Base-by-base conservation (phyloP, 2,329 filamentous ascomycete species). In the Alternaria consortialis region DNA sequence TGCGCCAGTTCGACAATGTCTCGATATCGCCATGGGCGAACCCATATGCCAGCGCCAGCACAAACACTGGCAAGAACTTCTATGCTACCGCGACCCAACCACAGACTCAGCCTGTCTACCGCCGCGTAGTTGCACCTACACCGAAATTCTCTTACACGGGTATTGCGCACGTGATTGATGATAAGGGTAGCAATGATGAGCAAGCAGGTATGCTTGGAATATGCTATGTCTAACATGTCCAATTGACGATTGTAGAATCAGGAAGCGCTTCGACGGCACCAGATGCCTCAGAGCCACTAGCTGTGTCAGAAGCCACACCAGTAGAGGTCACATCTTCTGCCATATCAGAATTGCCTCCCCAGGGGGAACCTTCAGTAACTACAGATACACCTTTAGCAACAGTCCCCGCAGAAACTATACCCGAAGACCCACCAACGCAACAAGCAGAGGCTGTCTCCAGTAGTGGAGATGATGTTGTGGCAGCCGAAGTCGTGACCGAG, bases 11-110 rank as follows among this genome's bases (percentile, higher is more conserved):
- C 56, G 54, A 68, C 23, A 67, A 68, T 48, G 69, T 79, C n/a
- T 76, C 74, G 27, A 67, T 69, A 46, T 75, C 76, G 62, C 73
- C 70, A 48, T 79, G 76, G 76, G 53, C 44, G 46, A 72, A 75
- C 56, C 75, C 76, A n/a, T 76, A 71, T 56, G 58, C 58, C 20
- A 63, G 58, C 29, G 58, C 67, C 50, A 40, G 65, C 15, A 51
- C 60, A 40, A 67, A 62, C 46, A 56, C 65, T 5, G 66, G 63
- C 32, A 66, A 64, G 55, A 60, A 60, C 55, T 60, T 60, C 55
- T 70, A 72, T 60, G 55, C 52, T n/a, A 47, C 58, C 9, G 27
- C 65, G 37, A 51, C 68, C 37, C 52, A 9, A 47, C 34, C 62
- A 48, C 39, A 68, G 43, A 62, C 60, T 29, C 69, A 68, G 46